Percentiles rank a stretch among this genome's conserved stretches.
Evolutionary conservation across 306 rosid species (phyloP).

Genomic region (Senna tora): DNA sequence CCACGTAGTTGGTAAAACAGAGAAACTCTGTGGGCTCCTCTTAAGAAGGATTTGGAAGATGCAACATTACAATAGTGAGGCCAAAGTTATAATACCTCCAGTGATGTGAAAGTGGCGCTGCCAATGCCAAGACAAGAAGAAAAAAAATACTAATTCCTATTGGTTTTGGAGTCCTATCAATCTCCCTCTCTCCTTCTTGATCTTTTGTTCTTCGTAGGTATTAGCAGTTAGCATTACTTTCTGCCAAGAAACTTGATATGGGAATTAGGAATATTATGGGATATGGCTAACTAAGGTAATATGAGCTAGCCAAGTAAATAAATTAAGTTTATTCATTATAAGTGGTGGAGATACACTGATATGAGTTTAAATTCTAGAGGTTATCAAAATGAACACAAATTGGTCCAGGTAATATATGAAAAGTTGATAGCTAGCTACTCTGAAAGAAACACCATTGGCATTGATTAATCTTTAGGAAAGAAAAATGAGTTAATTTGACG

Average conservation of each 20-base stretch:
- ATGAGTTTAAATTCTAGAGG: too few relatives aligned
- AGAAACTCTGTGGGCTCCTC: conserved; percentile 32
- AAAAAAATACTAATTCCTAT: conserved; percentile 20
- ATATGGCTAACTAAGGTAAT: too few relatives aligned
- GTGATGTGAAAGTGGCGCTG: neutral
- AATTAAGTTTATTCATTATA: too few relatives aligned
- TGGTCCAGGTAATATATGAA: neutral
- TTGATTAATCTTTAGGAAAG: neutral
- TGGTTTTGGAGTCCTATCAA: conserved; percentile 23
- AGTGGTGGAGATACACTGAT: too few relatives aligned
- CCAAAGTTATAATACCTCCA: conserved; percentile 22
- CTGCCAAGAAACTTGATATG: too few relatives aligned
- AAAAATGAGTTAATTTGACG: conserved; percentile 12
- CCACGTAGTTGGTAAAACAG: conserved; percentile 39
- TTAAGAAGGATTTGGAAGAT: conserved; percentile 22
- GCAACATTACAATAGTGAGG: conserved; percentile 23
- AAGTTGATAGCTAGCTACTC: neutral
- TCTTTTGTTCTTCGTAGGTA: conserved; percentile 12
- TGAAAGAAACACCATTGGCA: neutral
- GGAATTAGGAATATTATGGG: too few relatives aligned
- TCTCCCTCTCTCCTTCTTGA: conserved; percentile 24
- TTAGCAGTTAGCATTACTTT: too few relatives aligned
- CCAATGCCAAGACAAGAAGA: neutral
- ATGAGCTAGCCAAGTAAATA: too few relatives aligned
- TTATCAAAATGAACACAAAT: neutral